Percentiles rank a stretch among this genome's conserved stretches.
These are phyloP conservation scores for Apiospora hydei DNA, from an alignment of 2,329 filamentous ascomycete species.

Conservation along the genomic window DNA sequence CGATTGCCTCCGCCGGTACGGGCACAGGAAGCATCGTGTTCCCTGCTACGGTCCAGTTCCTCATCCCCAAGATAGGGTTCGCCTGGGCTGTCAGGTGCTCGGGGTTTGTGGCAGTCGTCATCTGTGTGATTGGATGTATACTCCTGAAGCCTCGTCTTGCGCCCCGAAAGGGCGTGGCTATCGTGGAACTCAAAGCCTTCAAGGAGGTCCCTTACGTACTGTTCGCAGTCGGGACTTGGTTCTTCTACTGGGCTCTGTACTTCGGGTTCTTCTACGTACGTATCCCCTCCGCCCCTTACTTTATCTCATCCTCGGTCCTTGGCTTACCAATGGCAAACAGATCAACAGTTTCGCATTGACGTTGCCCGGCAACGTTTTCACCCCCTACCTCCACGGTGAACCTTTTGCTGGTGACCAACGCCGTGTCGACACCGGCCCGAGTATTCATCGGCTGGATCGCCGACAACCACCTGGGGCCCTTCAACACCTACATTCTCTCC, in stretches of 20 bases:
- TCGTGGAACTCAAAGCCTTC: constrained; percentile 60
- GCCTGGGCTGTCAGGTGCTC: constrained; percentile 69
- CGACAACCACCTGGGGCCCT: constrained; percentile 57
- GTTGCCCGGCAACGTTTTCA: constrained; percentile 50
- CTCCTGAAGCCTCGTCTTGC: constrained; percentile 54
- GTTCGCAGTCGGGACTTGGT: constrained; percentile 47
- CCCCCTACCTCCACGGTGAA: constrained; percentile 57
- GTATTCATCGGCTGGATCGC: constrained; percentile 60
- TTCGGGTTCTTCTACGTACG: constrained; percentile 58
- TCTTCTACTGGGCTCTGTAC: constrained; percentile 60
- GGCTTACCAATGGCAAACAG: constrained; percentile 30
- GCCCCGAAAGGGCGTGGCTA: constrained; percentile 45
- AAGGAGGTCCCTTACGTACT: constrained; percentile 54
- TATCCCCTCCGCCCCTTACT: constrained; percentile 23
- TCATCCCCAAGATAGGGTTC: constrained; percentile 69
- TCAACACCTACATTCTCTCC: constrained; percentile 62
- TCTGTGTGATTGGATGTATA: constrained; percentile 48
- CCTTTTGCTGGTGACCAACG: constrained; percentile 64
- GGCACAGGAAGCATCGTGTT: constrained; percentile 70
- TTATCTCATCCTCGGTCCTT: constrained; percentile 11
- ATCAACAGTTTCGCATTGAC: constrained; percentile 41
- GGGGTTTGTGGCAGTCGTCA: constrained; percentile 64
- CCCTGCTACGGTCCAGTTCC: constrained; percentile 62
- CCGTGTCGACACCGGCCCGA: constrained; percentile 62
- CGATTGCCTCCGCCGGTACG: constrained; percentile 66